Evolutionary conservation across 1,139 yeast species (phyloP), one percentile per base, ranked within the genome.

Genomic region (Zygosaccharomyces sapae): DNA sequence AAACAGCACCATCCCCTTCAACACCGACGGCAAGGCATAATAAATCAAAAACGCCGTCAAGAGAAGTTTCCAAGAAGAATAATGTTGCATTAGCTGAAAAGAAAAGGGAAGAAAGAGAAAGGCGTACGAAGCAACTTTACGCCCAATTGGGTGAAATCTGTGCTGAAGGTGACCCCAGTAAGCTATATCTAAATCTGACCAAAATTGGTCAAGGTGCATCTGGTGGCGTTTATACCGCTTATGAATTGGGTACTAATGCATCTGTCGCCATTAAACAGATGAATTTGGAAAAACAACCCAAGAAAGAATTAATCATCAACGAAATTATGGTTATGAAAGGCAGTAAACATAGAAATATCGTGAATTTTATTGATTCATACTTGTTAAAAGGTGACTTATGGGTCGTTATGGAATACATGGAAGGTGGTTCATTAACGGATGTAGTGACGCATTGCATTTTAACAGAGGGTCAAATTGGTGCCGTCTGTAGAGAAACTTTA

Each of bases 331-430:
- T 92, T 33, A 90, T 90, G 97, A 86, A 85, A 65, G 97, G 90
- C 37, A 80, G 88, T 51, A 86, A 80, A 59, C 97, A 90, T 64
- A 83, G 86, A 33, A 90, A 90, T 62, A 90, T 90, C 68, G 97
- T 90, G 48, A 90, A 90, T 67, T 92, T 86, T 62, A 80, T 90
- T 55, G 96, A 89, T 61, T 84, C 96, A 0, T 90, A 81, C 62
- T 69, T 90, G 47, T 70, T 85, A 40, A 79, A 79, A 48, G 70
- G 81, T 34, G 95, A 88, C 57, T 73, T 92, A 50, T 92, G 97
- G 97, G 97, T 92, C 12, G 80, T 90, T 18, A 92, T 92, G 98
- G 97, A 90, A 68, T 90, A 86, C 64, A 90, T 92, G 97, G 96
- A 90, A 67, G 98, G 97, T 52, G 98, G 98, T 2, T 84, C 95